Conservation (phyloP, 78 protist genomes). For the Pigoraptor vietnamica region DNA sequence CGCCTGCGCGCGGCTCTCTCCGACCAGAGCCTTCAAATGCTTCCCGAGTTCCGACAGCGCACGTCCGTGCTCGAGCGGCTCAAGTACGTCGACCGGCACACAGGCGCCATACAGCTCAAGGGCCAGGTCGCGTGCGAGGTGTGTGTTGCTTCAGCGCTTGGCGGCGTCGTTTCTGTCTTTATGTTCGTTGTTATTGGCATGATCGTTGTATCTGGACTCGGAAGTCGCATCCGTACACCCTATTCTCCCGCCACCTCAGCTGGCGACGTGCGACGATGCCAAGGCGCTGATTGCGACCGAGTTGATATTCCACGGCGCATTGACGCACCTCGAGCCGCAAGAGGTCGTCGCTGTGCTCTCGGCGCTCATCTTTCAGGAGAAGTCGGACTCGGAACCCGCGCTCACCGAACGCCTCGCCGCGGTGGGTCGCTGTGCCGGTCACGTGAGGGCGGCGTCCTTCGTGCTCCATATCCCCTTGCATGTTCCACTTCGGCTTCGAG, state of each 20-base stretch:
- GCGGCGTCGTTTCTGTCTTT: neutral
- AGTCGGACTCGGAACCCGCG: slow-evolving; percentile 9
- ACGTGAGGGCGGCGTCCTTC: neutral
- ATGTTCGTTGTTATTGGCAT: neutral
- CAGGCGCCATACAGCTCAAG: slow-evolving; percentile 60
- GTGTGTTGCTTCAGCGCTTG: neutral
- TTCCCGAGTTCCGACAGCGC: slow-evolving; percentile 82
- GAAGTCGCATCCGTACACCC: no score
- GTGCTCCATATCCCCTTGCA: neutral
- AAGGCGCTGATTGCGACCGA: slow-evolving; percentile 68
- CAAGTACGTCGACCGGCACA: slow-evolving; percentile 50
- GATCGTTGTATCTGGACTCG: neutral
- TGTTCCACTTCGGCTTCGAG: neutral
- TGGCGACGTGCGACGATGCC: slow-evolving; percentile 66
- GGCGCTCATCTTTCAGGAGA: slow-evolving; percentile 64
- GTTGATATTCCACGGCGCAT: slow-evolving; percentile 73
- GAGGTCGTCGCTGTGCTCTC: slow-evolving; percentile 69
- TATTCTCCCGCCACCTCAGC: neutral
- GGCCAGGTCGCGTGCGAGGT: slow-evolving; percentile 82
- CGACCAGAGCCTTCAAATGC: slow-evolving; percentile 58
- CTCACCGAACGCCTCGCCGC: slow-evolving; percentile 6
- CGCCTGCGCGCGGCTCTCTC: neutral
- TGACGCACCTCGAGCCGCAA: slow-evolving; percentile 57
- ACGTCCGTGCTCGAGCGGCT: slow-evolving; percentile 50
- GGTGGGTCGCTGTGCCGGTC: neutral